Evolutionary conservation across 1,139 yeast genomes (phyloP), one percentile per base, ranked within the genome.

Genomic region (Tardiomyces depauwii): DNA sequence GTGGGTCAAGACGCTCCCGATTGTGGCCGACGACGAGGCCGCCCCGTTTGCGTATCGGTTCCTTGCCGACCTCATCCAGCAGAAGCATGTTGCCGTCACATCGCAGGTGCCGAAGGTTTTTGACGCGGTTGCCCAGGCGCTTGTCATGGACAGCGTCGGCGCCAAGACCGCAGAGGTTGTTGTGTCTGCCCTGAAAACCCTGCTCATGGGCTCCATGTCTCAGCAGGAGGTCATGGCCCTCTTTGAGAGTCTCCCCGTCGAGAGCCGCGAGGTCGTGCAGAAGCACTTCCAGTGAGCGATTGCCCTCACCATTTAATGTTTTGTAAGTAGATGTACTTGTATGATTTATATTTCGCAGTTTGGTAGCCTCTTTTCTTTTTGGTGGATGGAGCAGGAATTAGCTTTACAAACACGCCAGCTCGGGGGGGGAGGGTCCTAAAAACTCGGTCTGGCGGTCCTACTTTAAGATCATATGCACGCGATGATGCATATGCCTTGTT

Each of bases 1-100:
- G 53, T 91, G 97, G 97, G 70, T 91, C 47, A 74, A 75, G 51
- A 75, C 88, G 13, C 74, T 91, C 56, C 98, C 98, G 27, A 76
- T 89, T 42, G 67, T 80, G 18, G 82, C 80, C 55, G 96, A 91
- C 64, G 85, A 80, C 41, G 93, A 85, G 55, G 95, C 94, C 9
- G 96, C 97, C 1, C 80, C 88, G n/a, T 86, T 73, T 64, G 81
- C 88, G 23, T 91, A 87, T 66, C 71, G 75, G 53, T 89, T 87
- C 62, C 72, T 91, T 58, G 70, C 81, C 27, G 85, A 82, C 52
- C 71, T 91, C 57, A 81, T 89, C 44, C 82, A 82, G 43, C 75
- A 73, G 51, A 74, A 77, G 47, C 93, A 87, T 55, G 77, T 82
- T 2, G 70, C 80, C 3, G 76, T 87, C 40, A 63, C 68, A 27